Conservation (phyloP, 2,329 filamentous ascomycete species). For the Ophiocordyceps polyrhachis-furcata region DNA sequence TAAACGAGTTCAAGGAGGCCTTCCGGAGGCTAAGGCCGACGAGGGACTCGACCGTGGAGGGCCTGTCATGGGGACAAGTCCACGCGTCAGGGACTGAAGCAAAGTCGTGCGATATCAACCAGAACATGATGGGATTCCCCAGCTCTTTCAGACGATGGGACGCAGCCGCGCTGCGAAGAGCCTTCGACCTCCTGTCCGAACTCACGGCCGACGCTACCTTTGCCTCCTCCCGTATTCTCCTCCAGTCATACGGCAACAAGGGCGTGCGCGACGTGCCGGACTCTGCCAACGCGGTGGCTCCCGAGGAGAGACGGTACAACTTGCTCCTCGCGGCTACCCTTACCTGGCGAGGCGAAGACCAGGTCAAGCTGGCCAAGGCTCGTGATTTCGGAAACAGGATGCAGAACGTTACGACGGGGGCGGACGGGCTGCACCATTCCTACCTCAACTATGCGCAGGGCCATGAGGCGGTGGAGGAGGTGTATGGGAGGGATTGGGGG, state of each 20-base stretch:
- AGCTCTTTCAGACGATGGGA: constrained; percentile 3
- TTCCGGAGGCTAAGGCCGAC: constrained; percentile 3
- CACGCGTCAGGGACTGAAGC: constrained; percentile 1
- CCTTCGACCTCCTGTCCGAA: constrained; percentile 2
- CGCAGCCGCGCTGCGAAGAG: constrained; percentile 1
- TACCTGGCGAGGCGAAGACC: constrained; percentile 2
- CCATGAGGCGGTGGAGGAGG: constrained; percentile 2
- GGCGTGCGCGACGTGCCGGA: constrained; percentile 2
- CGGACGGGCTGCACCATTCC: constrained; percentile 1
- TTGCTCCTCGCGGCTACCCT: constrained; percentile 2
- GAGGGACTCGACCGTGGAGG: neutral
- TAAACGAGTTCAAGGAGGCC: constrained; percentile 1
- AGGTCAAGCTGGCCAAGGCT: neutral
- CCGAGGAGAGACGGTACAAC: constrained; percentile 3
- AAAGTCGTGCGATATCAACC: constrained; percentile 2
- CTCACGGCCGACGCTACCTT: constrained; percentile 1
- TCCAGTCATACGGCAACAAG: constrained; percentile 2
- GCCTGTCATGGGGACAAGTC: constrained; percentile 1
- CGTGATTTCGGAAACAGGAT: neutral
- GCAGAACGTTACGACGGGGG: neutral
- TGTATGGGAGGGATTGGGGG: constrained; percentile 4
- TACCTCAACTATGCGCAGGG: constrained; percentile 7
- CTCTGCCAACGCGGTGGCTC: constrained; percentile 1
- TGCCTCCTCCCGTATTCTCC: neutral
- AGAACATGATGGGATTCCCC: constrained; percentile 4